Evolutionary conservation across 2,329 filamentous ascomycete species (phyloP).

Genomic region (Trichoderma polysporum): DNA sequence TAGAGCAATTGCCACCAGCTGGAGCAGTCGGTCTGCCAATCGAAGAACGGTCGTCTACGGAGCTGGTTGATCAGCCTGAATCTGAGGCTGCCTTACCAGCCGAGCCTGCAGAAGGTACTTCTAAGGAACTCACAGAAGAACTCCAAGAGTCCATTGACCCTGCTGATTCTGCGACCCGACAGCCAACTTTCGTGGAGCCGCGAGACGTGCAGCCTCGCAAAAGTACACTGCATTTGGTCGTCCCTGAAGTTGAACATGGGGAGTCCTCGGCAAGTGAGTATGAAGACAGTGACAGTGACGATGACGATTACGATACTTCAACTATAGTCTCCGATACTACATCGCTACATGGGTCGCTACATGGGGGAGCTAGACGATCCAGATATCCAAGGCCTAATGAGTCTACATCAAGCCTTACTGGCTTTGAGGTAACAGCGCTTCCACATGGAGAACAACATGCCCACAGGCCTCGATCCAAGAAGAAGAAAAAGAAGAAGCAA

Average conservation of each 20-base stretch:
- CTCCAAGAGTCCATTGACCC: background rate
- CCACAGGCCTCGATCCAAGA: background rate
- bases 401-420: background rate
- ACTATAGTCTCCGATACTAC: background rate
- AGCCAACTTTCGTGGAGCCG: background rate
- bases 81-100: background rate
- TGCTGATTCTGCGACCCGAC: background rate
- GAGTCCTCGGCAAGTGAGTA: background rate
- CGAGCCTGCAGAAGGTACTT: background rate
- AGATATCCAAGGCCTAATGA: background rate
- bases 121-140: background rate
- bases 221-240: background rate
- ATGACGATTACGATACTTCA: background rate
- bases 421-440: background rate
- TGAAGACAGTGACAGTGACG: background rate
- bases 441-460: background rate
- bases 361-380: background rate
- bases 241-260: background rate
- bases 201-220: background rate
- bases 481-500: slow-evolving; percentile 7
- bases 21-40: slow-evolving; percentile 9
- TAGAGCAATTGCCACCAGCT: background rate
- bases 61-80: background rate
- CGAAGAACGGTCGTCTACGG: slow-evolving; percentile 20
- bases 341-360: background rate